Evolutionary conservation across 768 basidiomycete genomes (phyloP), one percentile per base, ranked within the genome.

Genomic region (Tephrocybe sp.): DNA sequence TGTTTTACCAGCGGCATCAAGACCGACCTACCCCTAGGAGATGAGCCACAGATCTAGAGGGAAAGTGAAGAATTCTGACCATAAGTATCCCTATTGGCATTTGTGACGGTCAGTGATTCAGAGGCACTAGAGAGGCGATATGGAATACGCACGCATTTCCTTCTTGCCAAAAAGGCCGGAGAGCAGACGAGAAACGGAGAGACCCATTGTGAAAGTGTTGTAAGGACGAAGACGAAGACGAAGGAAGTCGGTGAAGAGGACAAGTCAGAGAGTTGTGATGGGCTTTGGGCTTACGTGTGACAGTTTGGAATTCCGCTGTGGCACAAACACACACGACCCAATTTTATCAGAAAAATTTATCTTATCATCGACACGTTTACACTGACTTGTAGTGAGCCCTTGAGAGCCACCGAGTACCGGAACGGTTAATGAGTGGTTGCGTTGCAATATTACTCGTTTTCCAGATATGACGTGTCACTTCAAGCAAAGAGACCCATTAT

Each of bases 1-100:
- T 58, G 94, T 97, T 75, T 98, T 97, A 78, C 95, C 95, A 61
- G 96, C 96, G 64, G 97, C 97, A 68, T 99, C 97, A 64, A 99
- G 92, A 75, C 97, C 97, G 67, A 99, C 96, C 96, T 90, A 60
- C 32, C 52, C 36, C 27, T 22, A 26, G 4, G 22, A 19, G 12
- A 19, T 57, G 28, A 55, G 44, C 22, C 38, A 49, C 21, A 21
- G 49, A 44, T 62, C 42, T 41, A 37, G 50, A 42, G 46, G 22
- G 44, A 47, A 49, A 57, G 45, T 49, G 44, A 34, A 49, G 50
- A 38, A 36, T 48, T 54, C 59, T 58, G 55, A 91, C 89, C 89
- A 99, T 99, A 72, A 99, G 77, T 78, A 99, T 98, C 68, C 96
- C 95, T 97, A 64, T 56, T 62, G 54, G 67, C 64, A 60, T 64